Evolutionary conservation across 1,284 basidiomycete genomes (phyloP), one percentile per base, ranked within the genome.

Genomic region (Boletus hoseneyae): DNA sequence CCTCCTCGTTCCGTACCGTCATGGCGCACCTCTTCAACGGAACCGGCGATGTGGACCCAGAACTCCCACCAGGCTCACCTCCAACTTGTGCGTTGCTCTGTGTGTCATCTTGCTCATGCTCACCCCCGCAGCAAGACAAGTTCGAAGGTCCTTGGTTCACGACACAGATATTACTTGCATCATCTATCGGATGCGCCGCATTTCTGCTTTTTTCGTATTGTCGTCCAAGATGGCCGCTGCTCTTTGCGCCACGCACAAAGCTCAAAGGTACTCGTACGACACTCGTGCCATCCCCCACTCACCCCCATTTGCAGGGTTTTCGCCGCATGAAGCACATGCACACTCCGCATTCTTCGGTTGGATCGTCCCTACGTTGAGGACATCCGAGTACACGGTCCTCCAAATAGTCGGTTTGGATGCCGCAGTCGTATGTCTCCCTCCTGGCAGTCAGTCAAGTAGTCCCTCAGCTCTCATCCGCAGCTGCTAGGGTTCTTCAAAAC

Each of bases 351-450:
- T 96, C 70, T 93, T 97, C 70, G 92, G 92, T 18, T 99, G 96
- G 96, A 90, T 98, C 56, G 67, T 93, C 56, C 96, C 96, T 1
- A 98, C 95, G 0, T 77, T 97, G 48, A 77, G 80, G 50, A 93
- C 90, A 0, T 93, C 91, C 38, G 96, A 98, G 64, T 93, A 90
- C 60, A 90, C 91, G 3, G 86, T 98, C n/a, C 76, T 98, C 0
- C 95, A 98, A 66, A 95, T 96, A 36, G 95, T 98, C 11, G 96
- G 96, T 0, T 72, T 99, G 42, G 96, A 99, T 70, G 96, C 94
- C 35, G 93, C 93, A 6, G 93, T 98, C 59, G 92, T 85, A 57
- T 55, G 77, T 70, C 48, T 67, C 32, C 45, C 62, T 57, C 25
- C 15, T n/a, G 13, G 33, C 29, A 7, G 23, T 25, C 23, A 7